Percentiles rank a stretch among this genome's conserved stretches.
Evolutionary conservation across 139 green algal genomes (phyloP).

Genomic region (Astrephomene gubernaculifera): DNA sequence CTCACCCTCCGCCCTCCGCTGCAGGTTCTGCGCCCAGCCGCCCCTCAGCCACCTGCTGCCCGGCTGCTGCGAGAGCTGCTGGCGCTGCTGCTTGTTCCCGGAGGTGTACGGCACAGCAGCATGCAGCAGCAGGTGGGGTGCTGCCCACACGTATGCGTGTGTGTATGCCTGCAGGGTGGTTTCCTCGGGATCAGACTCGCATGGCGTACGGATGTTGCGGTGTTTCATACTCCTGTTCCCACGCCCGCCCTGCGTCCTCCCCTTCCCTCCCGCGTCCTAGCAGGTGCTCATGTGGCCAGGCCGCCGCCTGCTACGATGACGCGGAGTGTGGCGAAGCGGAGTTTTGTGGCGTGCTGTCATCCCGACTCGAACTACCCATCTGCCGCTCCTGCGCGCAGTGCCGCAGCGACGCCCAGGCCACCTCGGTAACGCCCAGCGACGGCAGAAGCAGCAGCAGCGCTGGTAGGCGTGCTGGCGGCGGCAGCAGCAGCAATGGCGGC

Average conservation of each 20-base stretch:
- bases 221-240: too few species aligned
- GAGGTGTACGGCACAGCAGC: not conserved
- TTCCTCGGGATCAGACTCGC: too few species aligned
- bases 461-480: too few species aligned
- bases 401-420: not conserved
- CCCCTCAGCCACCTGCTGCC: not conserved
- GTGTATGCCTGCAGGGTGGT: too few species aligned
- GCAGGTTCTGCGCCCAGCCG: not conserved
- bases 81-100: conserved; percentile 27
- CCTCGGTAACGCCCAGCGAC: too few species aligned
- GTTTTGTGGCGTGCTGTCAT: conserved; percentile 21
- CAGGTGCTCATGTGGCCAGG: conserved; percentile 6
- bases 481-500: too few species aligned
- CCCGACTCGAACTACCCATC: not conserved
- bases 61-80: conserved; percentile 4
- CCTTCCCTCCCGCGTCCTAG: not conserved
- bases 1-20: not conserved
- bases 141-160: too few species aligned
- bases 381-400: conserved; percentile 29
- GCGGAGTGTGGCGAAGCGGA: conserved; percentile 3
- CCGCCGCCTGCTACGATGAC: not conserved
- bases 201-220: too few species aligned
- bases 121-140: too few species aligned
- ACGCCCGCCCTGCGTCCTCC: too few species aligned
- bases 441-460: too few species aligned